Conservation (phyloP, 306 rosid genomes). For the Rosa multiflora region DNA sequence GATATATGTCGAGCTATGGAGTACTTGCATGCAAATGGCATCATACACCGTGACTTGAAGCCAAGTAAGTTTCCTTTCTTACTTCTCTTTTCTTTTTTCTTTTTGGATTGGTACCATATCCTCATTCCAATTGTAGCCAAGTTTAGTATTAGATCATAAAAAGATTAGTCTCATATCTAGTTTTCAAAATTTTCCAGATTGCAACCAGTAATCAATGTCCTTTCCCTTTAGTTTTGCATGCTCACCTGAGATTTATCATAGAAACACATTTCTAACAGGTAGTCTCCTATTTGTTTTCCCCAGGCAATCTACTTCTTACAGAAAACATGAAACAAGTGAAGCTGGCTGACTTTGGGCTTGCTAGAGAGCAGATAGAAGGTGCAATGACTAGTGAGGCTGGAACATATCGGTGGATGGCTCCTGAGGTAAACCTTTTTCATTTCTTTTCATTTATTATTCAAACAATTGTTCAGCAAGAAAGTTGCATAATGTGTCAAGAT, state of each 20-base stretch:
- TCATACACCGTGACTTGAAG: constrained; percentile 60
- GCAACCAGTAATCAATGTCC: neutral
- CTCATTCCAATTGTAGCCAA: neutral
- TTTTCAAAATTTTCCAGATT: neutral
- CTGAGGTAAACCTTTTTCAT: constrained; percentile 41
- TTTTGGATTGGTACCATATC: neutral
- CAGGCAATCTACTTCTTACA: constrained; percentile 52
- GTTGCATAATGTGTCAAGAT: neutral
- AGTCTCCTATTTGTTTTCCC: constrained; percentile 3
- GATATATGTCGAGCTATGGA: constrained; percentile 49
- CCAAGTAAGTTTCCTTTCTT: constrained; percentile 34
- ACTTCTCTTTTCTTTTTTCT: neutral
- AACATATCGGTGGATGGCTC: constrained; percentile 70
- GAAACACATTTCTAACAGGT: neutral
- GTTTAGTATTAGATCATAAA: neutral
- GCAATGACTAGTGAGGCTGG: constrained; percentile 61
- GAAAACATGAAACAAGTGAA: constrained; percentile 40
- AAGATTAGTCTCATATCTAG: neutral
- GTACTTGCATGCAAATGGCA: constrained; percentile 48
- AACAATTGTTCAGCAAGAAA: neutral
- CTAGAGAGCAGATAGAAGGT: constrained; percentile 39
- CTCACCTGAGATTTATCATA: neutral
- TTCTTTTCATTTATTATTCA: neutral
- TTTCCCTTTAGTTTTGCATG: neutral
- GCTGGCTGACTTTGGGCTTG: constrained; percentile 54